A percentile compares a stretch with the other conserved stretches of the same genome.
These are phyloP conservation scores for Trichomonascus vanleenenianus DNA, from an alignment of 805 yeast species.

Conservation along the genomic window DNA sequence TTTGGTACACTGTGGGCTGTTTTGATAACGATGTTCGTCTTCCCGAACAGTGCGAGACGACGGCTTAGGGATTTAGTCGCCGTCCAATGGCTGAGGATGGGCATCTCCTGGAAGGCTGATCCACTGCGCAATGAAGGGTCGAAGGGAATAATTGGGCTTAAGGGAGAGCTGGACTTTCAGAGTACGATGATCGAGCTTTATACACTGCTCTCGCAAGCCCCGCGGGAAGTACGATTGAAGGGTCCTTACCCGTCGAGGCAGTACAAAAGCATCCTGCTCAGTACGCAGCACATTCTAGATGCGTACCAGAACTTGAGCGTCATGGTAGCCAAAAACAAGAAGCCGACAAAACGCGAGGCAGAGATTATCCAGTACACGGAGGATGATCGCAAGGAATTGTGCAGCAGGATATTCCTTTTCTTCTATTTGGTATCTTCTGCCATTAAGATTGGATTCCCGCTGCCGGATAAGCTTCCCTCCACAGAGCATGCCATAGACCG, in stretches of 20 bases:
- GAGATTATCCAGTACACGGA: constrained; percentile 43
- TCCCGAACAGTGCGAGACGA: constrained; percentile 71
- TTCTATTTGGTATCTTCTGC: constrained; percentile 64
- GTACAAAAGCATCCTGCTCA: constrained; percentile 43
- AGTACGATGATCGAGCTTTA: constrained; percentile 54
- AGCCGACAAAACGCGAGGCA: constrained; percentile 44
- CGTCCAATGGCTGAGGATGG: constrained; percentile 70
- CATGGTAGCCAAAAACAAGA: constrained; percentile 56
- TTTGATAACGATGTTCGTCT: constrained; percentile 51
- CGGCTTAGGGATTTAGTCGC: constrained; percentile 59
- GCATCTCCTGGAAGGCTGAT: constrained; percentile 72
- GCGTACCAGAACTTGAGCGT: constrained; percentile 67
- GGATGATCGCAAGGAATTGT: constrained; percentile 56
- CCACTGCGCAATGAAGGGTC: constrained; percentile 38
- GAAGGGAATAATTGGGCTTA: constrained; percentile 19
- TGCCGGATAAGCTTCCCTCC: constrained; percentile 71
- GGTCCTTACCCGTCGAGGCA: constrained; percentile 56
- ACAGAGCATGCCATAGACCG: constrained; percentile 68
- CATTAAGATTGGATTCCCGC: constrained; percentile 63
- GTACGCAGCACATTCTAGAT: constrained; percentile 62
- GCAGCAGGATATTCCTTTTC: constrained; percentile 62
- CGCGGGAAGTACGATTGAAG: constrained; percentile 64
- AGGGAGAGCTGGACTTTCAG: constrained; percentile 37
- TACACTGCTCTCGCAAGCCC: constrained; percentile 56
- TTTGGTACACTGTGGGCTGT: constrained; percentile 75